Conservation (phyloP, 1,284 basidiomycete genomes). For the Calocybe gambosa region DNA sequence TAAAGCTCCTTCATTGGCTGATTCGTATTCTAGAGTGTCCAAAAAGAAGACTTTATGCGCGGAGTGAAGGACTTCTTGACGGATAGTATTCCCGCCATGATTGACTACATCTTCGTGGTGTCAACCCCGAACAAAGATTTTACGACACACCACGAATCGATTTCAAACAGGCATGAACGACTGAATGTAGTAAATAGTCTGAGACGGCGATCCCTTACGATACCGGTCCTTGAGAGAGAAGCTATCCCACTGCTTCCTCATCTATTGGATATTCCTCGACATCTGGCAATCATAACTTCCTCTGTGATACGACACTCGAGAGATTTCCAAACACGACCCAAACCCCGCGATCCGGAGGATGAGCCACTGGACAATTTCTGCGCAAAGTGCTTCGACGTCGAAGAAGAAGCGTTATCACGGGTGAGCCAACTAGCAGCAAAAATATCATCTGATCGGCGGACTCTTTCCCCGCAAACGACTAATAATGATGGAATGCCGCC, state of each 20-base stretch:
- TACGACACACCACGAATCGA: conserved; percentile 22
- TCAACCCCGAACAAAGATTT: conserved; percentile 49
- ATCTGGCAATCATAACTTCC: conserved; percentile 69
- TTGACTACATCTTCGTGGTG: conserved; percentile 66
- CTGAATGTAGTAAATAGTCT: conserved; percentile 49
- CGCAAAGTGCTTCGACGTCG: conserved; percentile 63
- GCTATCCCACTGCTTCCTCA: conserved; percentile 64
- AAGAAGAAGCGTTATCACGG: conserved; percentile 58
- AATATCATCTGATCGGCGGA: conserved; percentile 29
- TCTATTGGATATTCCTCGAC: conserved; percentile 63
- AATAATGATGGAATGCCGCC: conserved; percentile 11
- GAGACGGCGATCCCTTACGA: conserved; percentile 43
- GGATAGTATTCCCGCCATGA: conserved; percentile 58
- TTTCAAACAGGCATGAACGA: conserved; percentile 43
- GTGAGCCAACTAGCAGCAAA: conserved; percentile 52
- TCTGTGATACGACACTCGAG: conserved; percentile 58
- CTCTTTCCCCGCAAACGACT: conserved; percentile 16
- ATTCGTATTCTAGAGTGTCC: conserved; percentile 37
- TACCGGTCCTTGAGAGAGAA: conserved; percentile 58
- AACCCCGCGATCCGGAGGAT: conserved; percentile 23
- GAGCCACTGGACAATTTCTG: conserved; percentile 40
- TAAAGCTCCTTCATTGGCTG: conserved; percentile 1
- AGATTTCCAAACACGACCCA: conserved; percentile 28
- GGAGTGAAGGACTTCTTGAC: conserved; percentile 61
- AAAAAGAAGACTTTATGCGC: conserved; percentile 71